Percentiles rank a stretch among this genome's conserved stretches.
Evolutionary conservation across 257 asterid species (phyloP).

Genomic region (Ilex aquifolium): DNA sequence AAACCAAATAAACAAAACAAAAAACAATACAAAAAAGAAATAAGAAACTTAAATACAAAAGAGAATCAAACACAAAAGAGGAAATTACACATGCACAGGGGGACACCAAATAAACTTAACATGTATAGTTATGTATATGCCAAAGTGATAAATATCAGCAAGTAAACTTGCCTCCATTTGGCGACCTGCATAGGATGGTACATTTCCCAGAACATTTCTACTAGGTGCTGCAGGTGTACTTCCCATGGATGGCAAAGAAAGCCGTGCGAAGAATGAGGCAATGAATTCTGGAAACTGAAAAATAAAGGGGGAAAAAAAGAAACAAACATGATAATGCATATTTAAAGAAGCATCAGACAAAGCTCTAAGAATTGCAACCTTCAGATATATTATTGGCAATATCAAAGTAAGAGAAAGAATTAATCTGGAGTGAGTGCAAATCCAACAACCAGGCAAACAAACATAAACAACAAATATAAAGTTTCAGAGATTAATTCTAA

Average conservation of each 20-base stretch:
- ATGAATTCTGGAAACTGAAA: constrained; percentile 77
- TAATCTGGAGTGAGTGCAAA: too few species aligned
- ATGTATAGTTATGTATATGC: not conserved
- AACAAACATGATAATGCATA: constrained; percentile 8
- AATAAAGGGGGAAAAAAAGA: constrained; percentile 11
- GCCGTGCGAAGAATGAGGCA: constrained; percentile 70
- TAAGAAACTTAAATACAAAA: too few species aligned
- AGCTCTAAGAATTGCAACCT: not conserved
- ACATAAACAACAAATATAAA: too few species aligned
- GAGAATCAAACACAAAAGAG: too few species aligned
- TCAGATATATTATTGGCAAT: too few species aligned
- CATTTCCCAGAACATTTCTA: constrained; percentile 56
- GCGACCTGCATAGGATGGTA: constrained; percentile 46
- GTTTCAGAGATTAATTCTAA: too few species aligned
- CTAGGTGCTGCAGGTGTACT: constrained; percentile 51
- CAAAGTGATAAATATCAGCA: not conserved
- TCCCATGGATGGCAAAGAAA: constrained; percentile 66
- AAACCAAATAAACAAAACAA: too few species aligned
- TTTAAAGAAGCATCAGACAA: not conserved
- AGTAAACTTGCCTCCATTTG: constrained; percentile 46
- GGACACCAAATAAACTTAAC: too few species aligned
- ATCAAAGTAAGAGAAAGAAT: too few species aligned
- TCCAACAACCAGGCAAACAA: too few species aligned
- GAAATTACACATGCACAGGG: too few species aligned
- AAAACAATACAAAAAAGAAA: not conserved